These are phyloP conservation scores for Sporothrix sp. DNA, from an alignment of 2,329 filamentous ascomycete genomes.

Conservation along the genomic window DNA sequence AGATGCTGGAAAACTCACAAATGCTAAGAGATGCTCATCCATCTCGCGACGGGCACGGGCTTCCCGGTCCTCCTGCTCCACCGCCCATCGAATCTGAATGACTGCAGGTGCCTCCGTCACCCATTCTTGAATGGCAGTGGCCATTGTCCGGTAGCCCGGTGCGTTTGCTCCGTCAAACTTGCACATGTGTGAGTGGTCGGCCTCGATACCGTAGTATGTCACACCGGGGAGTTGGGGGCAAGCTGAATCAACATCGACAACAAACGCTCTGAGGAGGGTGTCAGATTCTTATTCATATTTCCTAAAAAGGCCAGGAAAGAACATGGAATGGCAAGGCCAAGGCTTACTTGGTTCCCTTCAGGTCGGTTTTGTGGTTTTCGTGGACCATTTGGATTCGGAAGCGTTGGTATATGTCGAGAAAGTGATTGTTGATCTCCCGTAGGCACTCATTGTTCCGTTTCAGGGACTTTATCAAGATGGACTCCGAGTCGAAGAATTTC, in stretches of 20 bases:
- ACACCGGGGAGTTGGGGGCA: constrained; percentile 60
- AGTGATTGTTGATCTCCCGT: constrained; percentile 63
- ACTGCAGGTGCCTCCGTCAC: constrained; percentile 42
- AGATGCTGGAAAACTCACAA: constrained; percentile 21
- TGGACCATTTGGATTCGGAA: constrained; percentile 71
- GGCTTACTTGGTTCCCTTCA: constrained; percentile 51
- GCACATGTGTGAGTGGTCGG: constrained; percentile 62
- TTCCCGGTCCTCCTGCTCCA: constrained; percentile 46
- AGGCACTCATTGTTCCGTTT: constrained; percentile 64
- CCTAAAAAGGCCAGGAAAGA: too few relatives aligned
- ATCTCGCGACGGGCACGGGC: constrained; percentile 35
- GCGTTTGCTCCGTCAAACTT: constrained; percentile 56
- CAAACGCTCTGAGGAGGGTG: constrained; percentile 45
- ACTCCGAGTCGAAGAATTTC: constrained; percentile 57
- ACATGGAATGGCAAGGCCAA: neutral
- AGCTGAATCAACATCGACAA: constrained; percentile 63
- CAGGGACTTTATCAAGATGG: constrained; percentile 59
- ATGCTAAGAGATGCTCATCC: constrained; percentile 34
- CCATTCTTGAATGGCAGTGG: constrained; percentile 42
- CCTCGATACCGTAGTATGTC: constrained; percentile 64
- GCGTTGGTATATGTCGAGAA: constrained; percentile 59
- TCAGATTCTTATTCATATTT: too few relatives aligned
- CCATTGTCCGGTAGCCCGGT: constrained; percentile 51
- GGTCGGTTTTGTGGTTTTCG: constrained; percentile 60
- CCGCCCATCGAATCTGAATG: constrained; percentile 48